A percentile compares a stretch with the other conserved stretches of the same genome.
phyloP scores from a whole-genome alignment of 148 eudicot species.

The Rheum nobile region DNA sequence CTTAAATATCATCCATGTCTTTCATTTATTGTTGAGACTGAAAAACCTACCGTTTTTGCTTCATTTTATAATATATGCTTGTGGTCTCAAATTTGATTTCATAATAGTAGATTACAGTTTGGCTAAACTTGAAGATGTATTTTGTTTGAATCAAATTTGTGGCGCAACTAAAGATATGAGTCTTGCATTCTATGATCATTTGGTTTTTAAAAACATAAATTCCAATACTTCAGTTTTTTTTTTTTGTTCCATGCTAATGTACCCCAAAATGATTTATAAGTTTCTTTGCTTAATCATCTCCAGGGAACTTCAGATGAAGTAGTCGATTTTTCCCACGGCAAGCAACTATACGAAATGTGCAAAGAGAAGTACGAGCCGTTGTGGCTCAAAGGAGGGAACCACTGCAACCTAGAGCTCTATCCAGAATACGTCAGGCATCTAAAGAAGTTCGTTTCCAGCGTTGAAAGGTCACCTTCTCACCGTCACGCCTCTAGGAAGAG shows the following conservation, averaged over 20 bases:
- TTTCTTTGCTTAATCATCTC: constrained; percentile 1
- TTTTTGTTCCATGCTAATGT: too few relatives aligned
- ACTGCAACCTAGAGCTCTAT: constrained; percentile 55
- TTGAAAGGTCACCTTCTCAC: constrained; percentile 45
- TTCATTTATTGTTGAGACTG: neutral
- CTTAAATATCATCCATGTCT: neutral
- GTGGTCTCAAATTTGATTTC: too few relatives aligned
- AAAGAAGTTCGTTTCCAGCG: constrained; percentile 45
- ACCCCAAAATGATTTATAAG: neutral
- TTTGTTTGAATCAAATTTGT: too few relatives aligned
- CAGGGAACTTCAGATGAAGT: constrained; percentile 73
- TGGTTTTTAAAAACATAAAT: too few relatives aligned
- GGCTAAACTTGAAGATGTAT: too few relatives aligned
- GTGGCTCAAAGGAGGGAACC: constrained; percentile 61
- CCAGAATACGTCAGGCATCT: constrained; percentile 59
- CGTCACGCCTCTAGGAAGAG: constrained; percentile 37
- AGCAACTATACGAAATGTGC: constrained; percentile 61
- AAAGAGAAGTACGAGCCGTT: constrained; percentile 65
- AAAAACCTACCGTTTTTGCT: neutral
- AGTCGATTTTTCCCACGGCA: constrained; percentile 60
- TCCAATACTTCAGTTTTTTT: too few relatives aligned
- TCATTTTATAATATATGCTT: neutral
- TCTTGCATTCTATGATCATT: too few relatives aligned
- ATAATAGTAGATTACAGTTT: too few relatives aligned
- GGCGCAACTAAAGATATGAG: too few relatives aligned